phyloP scores from a whole-genome alignment of 73 alveolate species.

The Paramecium caudatum region DNA sequence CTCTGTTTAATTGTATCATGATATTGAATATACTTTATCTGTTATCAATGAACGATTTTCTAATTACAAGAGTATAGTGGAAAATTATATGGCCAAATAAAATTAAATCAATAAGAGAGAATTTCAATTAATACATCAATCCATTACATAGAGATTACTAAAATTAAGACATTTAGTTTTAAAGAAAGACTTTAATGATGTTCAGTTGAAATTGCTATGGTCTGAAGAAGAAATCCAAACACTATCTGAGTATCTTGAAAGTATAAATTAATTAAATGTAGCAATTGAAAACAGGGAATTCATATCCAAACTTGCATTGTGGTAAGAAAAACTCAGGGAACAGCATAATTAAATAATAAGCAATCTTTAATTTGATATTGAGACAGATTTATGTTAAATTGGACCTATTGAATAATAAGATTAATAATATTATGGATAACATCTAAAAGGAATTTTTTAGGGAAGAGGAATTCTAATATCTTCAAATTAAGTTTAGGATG shows the following conservation, averaged over 20 bases:
- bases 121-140: not conserved
- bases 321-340: slow-evolving; percentile 42
- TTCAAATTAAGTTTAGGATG: not conserved
- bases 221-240: slow-evolving; percentile 14
- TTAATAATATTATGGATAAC: not conserved
- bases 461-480: slow-evolving; percentile 28
- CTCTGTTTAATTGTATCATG: not conserved
- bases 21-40: slow-evolving; percentile 14
- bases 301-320: not conserved
- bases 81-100: not conserved
- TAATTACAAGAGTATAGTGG: not conserved
- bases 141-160: slow-evolving; percentile 20
- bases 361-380: not conserved
- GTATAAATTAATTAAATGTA: not conserved
- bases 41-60: not conserved
- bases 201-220: not conserved
- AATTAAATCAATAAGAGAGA: slow-evolving; percentile 12
- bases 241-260: not conserved
- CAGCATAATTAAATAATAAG: not conserved
- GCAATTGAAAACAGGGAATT: slow-evolving; percentile 14
- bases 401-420: slow-evolving; percentile 13
- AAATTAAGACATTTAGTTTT: not conserved
- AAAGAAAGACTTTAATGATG: slow-evolving; percentile 6
- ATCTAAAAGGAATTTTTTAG: not conserved
- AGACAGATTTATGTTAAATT: not conserved